These are phyloP conservation scores for Styphnolobium japonicum DNA, from an alignment of 306 rosid genomes.

Conservation along the genomic window DNA sequence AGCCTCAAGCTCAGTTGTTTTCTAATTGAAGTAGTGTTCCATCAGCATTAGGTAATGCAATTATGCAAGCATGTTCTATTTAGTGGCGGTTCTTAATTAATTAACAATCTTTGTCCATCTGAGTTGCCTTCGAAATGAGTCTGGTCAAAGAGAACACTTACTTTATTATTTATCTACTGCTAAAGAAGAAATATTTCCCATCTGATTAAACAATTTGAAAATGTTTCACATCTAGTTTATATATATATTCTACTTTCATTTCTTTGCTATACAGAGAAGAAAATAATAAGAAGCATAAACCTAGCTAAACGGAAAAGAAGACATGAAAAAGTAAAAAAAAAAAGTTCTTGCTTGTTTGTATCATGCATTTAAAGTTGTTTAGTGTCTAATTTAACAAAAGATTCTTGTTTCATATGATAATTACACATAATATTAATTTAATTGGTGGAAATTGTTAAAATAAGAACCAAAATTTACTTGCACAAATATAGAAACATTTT, in stretches of 20 bases:
- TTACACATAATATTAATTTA: background rate
- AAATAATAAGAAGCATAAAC: background rate
- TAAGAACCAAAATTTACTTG: background rate
- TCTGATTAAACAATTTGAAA: background rate
- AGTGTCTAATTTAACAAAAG: background rate
- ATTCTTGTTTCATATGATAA: background rate
- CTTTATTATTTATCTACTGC: background rate
- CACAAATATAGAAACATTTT: background rate
- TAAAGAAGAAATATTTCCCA: background rate
- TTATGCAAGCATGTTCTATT: background rate
- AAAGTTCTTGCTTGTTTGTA: background rate
- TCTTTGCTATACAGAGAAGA: background rate
- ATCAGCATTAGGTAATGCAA: constrained; percentile 13
- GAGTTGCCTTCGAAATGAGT: constrained; percentile 13
- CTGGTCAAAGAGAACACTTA: constrained; percentile 17
- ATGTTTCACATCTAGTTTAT: background rate
- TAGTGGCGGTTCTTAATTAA: too few species aligned
- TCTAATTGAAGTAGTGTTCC: background rate
- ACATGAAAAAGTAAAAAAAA: background rate
- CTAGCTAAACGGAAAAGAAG: background rate
- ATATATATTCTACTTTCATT: background rate
- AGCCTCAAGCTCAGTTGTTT: too few species aligned
- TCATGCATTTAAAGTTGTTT: background rate
- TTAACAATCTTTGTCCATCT: background rate
- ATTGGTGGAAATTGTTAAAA: background rate